Percentiles rank a stretch among this genome's conserved stretches.
These are phyloP conservation scores for Colletotrichum lini DNA, from an alignment of 2,329 filamentous ascomycete species.

Conservation along the genomic window DNA sequence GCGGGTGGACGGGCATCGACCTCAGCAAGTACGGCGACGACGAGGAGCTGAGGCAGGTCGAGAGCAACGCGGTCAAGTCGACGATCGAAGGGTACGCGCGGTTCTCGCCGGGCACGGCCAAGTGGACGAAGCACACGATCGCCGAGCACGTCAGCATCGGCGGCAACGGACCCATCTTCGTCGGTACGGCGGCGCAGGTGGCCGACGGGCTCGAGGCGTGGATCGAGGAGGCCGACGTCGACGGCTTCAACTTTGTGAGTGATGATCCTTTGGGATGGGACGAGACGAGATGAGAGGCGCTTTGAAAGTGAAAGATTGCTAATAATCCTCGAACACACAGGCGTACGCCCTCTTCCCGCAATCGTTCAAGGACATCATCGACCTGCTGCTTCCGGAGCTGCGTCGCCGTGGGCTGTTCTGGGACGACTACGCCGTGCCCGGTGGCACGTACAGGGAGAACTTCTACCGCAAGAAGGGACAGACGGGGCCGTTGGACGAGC, in stretches of 20 bases:
- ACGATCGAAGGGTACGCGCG: slow-evolving; percentile 70
- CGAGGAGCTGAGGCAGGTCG: slow-evolving; percentile 73
- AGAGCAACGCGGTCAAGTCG: slow-evolving; percentile 73
- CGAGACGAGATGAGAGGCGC: neutral
- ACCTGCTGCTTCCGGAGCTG: slow-evolving; percentile 76
- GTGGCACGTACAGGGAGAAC: slow-evolving; percentile 74
- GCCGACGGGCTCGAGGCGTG: slow-evolving; percentile 78
- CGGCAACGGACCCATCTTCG: slow-evolving; percentile 74
- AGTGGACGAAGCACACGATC: slow-evolving; percentile 81
- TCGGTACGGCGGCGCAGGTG: slow-evolving; percentile 75
- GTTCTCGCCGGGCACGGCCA: slow-evolving; percentile 70
- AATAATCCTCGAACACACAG: slow-evolving; percentile 45
- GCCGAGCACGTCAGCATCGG: slow-evolving; percentile 78
- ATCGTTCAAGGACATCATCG: slow-evolving; percentile 77
- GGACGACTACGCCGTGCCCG: slow-evolving; percentile 66
- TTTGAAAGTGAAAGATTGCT: neutral
- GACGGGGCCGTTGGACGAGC: slow-evolving; percentile 64
- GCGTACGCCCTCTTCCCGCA: slow-evolving; percentile 77
- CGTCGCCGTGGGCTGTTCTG: slow-evolving; percentile 71
- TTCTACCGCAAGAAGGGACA: slow-evolving; percentile 67
- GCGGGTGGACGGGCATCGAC: slow-evolving; percentile 78
- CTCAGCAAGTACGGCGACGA: slow-evolving; percentile 73
- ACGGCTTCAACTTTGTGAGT: slow-evolving; percentile 80
- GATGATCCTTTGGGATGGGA: neutral
- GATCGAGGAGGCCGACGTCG: slow-evolving; percentile 78